Base-by-base conservation (phyloP, 2,329 filamentous ascomycete species). In the Colletotrichum eleusines region DNA sequence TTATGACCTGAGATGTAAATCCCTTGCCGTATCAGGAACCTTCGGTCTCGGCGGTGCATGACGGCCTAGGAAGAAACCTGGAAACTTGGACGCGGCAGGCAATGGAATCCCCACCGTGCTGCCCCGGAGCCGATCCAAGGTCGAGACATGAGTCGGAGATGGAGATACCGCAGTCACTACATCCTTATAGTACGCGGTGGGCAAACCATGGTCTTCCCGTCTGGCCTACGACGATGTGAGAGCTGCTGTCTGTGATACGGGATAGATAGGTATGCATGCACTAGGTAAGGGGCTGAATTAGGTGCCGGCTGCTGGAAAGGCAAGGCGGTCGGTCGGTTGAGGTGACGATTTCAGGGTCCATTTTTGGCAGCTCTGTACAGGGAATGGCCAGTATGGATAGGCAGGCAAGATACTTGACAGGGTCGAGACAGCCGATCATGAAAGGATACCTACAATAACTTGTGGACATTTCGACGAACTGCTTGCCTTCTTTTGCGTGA, bases 141-240 rank as follows among this genome's bases (percentile, higher is more conserved):
- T 57, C 63, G 64, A 64, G 42, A 58, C 64, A 58, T 67, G 63
- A 67, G 57, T 71, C 51, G 58, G 58, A 51, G 42, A 62, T 68
- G 63, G 68, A 42, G 44, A 40, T 18, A 58, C 51, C 58, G 59
- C 23, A 57, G 35, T 23, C 44, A 48, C 58, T 51, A 53, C 57
- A 55, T 23, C 18, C 20, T 59, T 35, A 58, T 42, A 51, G 14
- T 48, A 62, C 53, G 38, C 46, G 7, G 33, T 35, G 42, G 42
- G 42, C 26, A 54, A 18, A 44, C 40, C 23, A 60, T 20, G 33
- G 31, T 33, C 8, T 40, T 38, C 16, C 55, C 63, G 40, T 44
- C 55, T 28, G 18, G 20, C 44, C 31, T 61, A 60, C 67, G 48
- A 61, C 54, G 44, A 42, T 26, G 18, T 20, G 31, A 35, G 1